A percentile compares a stretch with the other conserved stretches of the same genome.
Conservation (phyloP, 768 basidiomycete genomes). For the Boletus eberwhitei region DNA sequence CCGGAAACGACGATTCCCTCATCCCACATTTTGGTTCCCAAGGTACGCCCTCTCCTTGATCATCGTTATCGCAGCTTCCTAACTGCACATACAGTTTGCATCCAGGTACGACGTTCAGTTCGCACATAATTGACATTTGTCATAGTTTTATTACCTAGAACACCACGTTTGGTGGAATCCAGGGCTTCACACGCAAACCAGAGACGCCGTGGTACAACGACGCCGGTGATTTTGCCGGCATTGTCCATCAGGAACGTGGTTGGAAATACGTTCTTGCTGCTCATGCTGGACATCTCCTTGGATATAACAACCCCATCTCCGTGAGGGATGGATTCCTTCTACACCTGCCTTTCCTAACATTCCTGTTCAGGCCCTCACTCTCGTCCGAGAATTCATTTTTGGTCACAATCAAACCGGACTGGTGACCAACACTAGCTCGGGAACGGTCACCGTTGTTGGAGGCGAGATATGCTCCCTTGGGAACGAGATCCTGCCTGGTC, state of each 20-base stretch:
- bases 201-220: slow-evolving; percentile 66
- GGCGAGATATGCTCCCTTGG: slow-evolving; percentile 49
- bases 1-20: slow-evolving; percentile 69
- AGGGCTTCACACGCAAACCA: slow-evolving; percentile 35
- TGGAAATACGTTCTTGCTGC: slow-evolving; percentile 21
- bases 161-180: too few species aligned
- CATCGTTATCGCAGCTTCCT: too few species aligned
- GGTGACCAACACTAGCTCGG: slow-evolving; percentile 35
- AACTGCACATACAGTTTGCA: too few species aligned
- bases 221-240: slow-evolving; percentile 53
- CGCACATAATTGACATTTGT: too few species aligned
- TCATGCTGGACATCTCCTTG: slow-evolving; percentile 39
- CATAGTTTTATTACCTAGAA: too few species aligned
- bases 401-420: slow-evolving; percentile 59
- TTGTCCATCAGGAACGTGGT: slow-evolving; percentile 65
- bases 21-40: slow-evolving; percentile 61
- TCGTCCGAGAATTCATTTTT: slow-evolving; percentile 33
- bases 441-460: slow-evolving; percentile 35
- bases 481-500: slow-evolving; percentile 49
- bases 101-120: too few species aligned
- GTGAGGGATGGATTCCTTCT: slow-evolving; percentile 37
- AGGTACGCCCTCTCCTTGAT: slow-evolving; percentile 35
- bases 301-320: slow-evolving; percentile 31
- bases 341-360: not conserved
- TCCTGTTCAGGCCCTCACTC: slow-evolving; percentile 47